A percentile compares a stretch with the other conserved stretches of the same genome.
Evolutionary conservation across 768 basidiomycete species (phyloP).

Genomic region (Imleria badia): DNA sequence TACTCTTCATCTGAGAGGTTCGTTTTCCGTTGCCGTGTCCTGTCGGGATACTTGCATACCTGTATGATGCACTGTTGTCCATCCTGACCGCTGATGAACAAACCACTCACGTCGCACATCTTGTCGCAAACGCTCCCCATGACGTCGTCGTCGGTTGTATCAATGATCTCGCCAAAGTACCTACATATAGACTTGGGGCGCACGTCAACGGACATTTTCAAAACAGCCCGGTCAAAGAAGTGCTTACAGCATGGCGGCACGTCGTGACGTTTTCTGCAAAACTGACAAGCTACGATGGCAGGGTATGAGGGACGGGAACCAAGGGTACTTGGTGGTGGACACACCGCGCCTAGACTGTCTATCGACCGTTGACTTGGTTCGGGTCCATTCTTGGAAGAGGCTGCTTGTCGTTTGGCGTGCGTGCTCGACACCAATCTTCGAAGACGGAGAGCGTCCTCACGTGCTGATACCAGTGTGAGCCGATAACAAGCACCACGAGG

Average conservation of each 20-base stretch:
- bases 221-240: not conserved
- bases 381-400: slow-evolving; percentile 48
- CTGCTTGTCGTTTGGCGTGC: slow-evolving; percentile 46
- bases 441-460: slow-evolving; percentile 68
- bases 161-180: slow-evolving; percentile 75
- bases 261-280: slow-evolving; percentile 57
- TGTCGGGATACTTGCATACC: slow-evolving; percentile 81
- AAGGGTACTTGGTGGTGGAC: slow-evolving; percentile 16
- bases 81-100: not conserved
- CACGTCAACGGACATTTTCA: not conserved
- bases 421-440: slow-evolving; percentile 49
- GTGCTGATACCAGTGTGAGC: slow-evolving; percentile 42
- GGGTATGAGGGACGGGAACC: slow-evolving; percentile 16
- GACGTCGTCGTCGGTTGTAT: slow-evolving; percentile 43
- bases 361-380: slow-evolving; percentile 66
- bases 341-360: slow-evolving; percentile 62
- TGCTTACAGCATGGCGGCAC: slow-evolving; percentile 72
- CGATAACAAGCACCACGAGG: not conserved
- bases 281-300: slow-evolving; percentile 38
- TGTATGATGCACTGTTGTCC: no score
- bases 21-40: slow-evolving; percentile 47
- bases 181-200: slow-evolving; percentile 62
- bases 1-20: slow-evolving; percentile 46
- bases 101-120: no score
- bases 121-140: slow-evolving; percentile 58